phyloP scores from a whole-genome alignment of 2,329 filamentous ascomycete species.

The Eutypella sp. region DNA sequence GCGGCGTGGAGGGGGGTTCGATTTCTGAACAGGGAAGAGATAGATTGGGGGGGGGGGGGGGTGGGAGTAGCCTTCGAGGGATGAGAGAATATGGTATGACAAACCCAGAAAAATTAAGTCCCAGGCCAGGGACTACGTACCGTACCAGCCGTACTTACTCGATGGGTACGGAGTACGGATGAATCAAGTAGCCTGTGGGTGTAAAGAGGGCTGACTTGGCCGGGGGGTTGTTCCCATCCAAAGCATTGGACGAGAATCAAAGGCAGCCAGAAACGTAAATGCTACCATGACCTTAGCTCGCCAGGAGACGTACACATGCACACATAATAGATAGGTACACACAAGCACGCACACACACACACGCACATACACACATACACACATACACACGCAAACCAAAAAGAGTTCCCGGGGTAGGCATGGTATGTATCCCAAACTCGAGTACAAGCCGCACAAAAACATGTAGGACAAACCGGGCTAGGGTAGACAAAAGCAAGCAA shows the following conservation, averaged over 20 bases:
- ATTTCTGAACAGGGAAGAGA: constrained; percentile 13
- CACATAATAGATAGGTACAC: too few relatives aligned
- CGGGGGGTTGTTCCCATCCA: constrained; percentile 18
- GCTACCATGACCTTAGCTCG: constrained; percentile 25
- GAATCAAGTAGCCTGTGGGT: constrained; percentile 24
- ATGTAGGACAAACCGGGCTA: constrained; percentile 16
- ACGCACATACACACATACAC: too few relatives aligned
- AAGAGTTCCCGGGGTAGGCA: constrained; percentile 13
- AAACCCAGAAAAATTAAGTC: constrained; percentile 19
- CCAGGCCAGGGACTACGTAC: constrained; percentile 16
- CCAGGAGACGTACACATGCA: constrained; percentile 19
- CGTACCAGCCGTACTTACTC: constrained; percentile 12
- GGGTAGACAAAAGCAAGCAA: constrained; percentile 20
- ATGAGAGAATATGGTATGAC: constrained; percentile 29
- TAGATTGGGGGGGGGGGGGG: constrained; percentile 25
- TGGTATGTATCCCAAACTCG: constrained; percentile 13
- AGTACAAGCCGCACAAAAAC: constrained; percentile 13
- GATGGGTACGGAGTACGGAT: constrained; percentile 18
- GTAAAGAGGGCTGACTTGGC: constrained; percentile 24
- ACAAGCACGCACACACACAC: too few relatives aligned
- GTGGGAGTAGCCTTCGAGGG: constrained; percentile 24
- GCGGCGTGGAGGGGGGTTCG: constrained; percentile 16
- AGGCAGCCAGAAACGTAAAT: constrained; percentile 25
- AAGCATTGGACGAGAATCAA: constrained; percentile 20
- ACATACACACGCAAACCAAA: too few relatives aligned